Percentiles rank a stretch among this genome's conserved stretches.
phyloP scores from a whole-genome alignment of 2,329 filamentous ascomycete genomes.

The Aspergillus aculeatus region DNA sequence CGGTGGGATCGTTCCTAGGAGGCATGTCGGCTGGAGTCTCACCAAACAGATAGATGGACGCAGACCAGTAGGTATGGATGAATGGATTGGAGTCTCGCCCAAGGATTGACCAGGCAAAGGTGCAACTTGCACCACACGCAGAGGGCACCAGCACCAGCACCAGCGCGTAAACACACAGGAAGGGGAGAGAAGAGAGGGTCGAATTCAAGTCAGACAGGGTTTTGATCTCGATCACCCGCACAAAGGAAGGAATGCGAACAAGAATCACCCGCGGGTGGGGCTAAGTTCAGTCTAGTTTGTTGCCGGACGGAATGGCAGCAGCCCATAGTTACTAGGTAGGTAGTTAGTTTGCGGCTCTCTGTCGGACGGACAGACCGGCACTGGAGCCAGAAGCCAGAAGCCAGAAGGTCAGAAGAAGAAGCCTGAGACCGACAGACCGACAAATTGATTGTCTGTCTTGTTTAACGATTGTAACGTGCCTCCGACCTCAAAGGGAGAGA shows the following conservation, averaged over 20 bases:
- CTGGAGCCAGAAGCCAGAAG: constrained; percentile 10
- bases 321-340: background rate
- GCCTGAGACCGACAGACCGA: background rate
- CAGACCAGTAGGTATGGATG: background rate
- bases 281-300: constrained; percentile 12
- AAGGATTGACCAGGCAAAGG: background rate
- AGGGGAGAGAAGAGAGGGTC: constrained; percentile 1
- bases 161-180: constrained; percentile 1
- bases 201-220: background rate
- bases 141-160: background rate
- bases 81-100: background rate
- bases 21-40: constrained; percentile 16
- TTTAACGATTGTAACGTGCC: constrained; percentile 4
- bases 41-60: constrained; percentile 2
- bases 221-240: background rate
- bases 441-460: background rate
- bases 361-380: constrained; percentile 10
- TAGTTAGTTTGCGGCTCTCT: constrained; percentile 19
- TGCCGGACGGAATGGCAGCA: constrained; percentile 7
- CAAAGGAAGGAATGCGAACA: constrained; percentile 11
- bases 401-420: background rate
- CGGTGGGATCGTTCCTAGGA: constrained; percentile 17
- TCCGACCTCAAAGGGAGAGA: background rate
- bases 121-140: background rate
- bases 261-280: constrained; percentile 18